Evolutionary conservation across 1,284 basidiomycete species (phyloP).

Genomic region (Porogramme epimiltina): DNA sequence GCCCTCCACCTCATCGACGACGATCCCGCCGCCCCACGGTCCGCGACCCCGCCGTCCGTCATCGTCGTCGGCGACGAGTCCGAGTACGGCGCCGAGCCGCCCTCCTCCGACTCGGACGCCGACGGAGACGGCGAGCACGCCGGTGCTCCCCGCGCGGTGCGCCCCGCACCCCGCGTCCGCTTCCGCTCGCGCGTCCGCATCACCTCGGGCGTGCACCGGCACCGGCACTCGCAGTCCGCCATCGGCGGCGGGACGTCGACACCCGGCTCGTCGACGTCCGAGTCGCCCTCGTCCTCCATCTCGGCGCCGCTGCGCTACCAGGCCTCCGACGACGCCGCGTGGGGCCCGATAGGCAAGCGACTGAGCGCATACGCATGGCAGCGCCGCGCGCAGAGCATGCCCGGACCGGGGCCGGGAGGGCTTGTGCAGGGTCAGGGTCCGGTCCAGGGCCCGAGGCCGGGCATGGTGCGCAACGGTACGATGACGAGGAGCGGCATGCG

Average conservation of each 20-base stretch:
- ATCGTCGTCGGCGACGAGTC: constrained; percentile 30
- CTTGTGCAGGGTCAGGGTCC: constrained; percentile 1
- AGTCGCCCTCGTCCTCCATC: constrained; percentile 71
- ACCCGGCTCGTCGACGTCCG: constrained; percentile 48
- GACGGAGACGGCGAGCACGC: constrained; percentile 22
- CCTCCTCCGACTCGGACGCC: constrained; percentile 1
- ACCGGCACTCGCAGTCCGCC: constrained; percentile 22
- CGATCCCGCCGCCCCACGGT: constrained; percentile 30
- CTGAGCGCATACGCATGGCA: constrained; percentile 42
- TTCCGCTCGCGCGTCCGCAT: constrained; percentile 61
- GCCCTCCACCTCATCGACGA: constrained; percentile 39
- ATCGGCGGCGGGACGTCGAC: constrained; percentile 15
- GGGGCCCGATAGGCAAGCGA: constrained; percentile 60
- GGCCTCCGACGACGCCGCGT: constrained; percentile 51
- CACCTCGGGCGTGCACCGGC: constrained; percentile 45
- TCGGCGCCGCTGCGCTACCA: constrained; percentile 68
- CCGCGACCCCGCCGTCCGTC: constrained; percentile 30
- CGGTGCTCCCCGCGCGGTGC: constrained; percentile 1
- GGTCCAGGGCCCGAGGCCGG: neutral
- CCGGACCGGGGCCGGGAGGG: neutral
- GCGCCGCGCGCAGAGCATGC: constrained; percentile 17
- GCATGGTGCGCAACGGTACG: constrained; percentile 1
- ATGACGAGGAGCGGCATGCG: constrained; percentile 5
- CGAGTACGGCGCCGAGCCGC: constrained; percentile 12
- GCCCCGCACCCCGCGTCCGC: constrained; percentile 42